Evolutionary conservation across 2,329 filamentous ascomycete genomes (phyloP), one percentile per base, ranked within the genome.

Genomic region (Akanthomyces uredinophilus): DNA sequence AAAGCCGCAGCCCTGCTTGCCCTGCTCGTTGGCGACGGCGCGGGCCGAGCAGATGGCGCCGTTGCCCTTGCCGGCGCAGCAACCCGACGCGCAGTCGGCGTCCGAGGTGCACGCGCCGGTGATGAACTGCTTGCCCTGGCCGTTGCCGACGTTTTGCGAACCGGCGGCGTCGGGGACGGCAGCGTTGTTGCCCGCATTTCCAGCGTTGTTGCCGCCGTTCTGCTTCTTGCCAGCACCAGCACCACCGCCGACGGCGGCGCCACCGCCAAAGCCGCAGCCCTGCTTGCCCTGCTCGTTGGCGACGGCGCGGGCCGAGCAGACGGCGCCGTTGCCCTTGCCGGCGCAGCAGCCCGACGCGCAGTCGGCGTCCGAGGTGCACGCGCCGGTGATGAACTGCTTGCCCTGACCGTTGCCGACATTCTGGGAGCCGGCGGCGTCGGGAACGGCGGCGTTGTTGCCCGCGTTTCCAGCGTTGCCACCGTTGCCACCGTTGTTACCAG

Each of bases 1-100:
- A 53, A 74, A 74, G 13, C 69, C 70, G 44, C 73, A 75, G 14
- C 73, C 73, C 22, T 67, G 67, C 67, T 74, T 74, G 61, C 71
- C 72, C 24, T 68, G 66, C 52, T 69, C 65, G 51, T 69, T 68
- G 51, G 66, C 66, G 2, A 68, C 70, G 1, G 64, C 67, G 50
- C 62, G 64, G 8, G 64, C 71, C 8, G 71, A 71, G 69, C 72
- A 70, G 50, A 72, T 67, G 39, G 68, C 71, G 20, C 64, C 65
- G 11, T 63, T 11, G 10, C 7, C 64, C 6, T 56, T 61, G 10
- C 58, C 65, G 20, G 71, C 71, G 43, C 72, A 74, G 67, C 72
- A 74, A 16, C 61, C 64, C n/a, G 71, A 72, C 2, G 67, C 68
- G 57, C 72, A 74, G 61, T 72, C 70, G 18, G 66, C 66, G 46